Conservation (phyloP, 805 yeast species). For the Metschnikowia drakensbergensis region DNA sequence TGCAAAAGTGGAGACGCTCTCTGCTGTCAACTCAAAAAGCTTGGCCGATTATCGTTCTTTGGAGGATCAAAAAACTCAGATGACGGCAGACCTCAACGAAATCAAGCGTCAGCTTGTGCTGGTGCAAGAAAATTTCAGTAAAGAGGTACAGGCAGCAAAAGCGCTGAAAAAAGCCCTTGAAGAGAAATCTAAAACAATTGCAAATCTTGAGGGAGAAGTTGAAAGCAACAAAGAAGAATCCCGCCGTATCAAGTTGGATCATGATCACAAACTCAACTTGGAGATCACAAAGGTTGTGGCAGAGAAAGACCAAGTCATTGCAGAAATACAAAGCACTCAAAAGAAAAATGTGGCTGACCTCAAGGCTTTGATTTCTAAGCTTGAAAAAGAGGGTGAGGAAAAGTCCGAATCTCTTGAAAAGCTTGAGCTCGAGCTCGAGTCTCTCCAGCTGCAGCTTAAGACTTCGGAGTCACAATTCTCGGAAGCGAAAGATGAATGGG, state of each 20-base stretch:
- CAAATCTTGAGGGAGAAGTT: not conserved
- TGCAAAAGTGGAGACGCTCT: conserved; percentile 3
- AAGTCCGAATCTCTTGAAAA: not conserved
- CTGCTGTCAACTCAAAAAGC: conserved; percentile 1
- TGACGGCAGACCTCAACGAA: not conserved
- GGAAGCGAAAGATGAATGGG: not conserved
- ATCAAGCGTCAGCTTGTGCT: not conserved
- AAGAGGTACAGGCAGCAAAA: conserved; percentile 3
- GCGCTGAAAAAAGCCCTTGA: conserved; percentile 4
- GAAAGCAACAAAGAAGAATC: conserved; percentile 7
- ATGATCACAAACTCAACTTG: conserved; percentile 24
- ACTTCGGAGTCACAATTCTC: not conserved
- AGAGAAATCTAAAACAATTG: not conserved
- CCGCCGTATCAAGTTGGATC: conserved; percentile 14
- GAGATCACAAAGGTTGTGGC: conserved; percentile 23
- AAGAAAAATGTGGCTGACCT: not conserved
- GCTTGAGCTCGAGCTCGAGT: conserved; percentile 2
- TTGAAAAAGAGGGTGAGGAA: conserved; percentile 5
- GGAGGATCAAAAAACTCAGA: not conserved
- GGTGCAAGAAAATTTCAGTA: not conserved
- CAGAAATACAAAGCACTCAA: not conserved
- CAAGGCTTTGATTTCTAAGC: not conserved
- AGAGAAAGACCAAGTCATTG: conserved; percentile 18
- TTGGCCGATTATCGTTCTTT: not conserved
- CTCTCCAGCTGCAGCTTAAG: conserved; percentile 7